Percentiles rank a stretch among this genome's conserved stretches.
Evolutionary conservation across 1,284 basidiomycete species (phyloP).

Genomic region (Tylopilus orsonianus): DNA sequence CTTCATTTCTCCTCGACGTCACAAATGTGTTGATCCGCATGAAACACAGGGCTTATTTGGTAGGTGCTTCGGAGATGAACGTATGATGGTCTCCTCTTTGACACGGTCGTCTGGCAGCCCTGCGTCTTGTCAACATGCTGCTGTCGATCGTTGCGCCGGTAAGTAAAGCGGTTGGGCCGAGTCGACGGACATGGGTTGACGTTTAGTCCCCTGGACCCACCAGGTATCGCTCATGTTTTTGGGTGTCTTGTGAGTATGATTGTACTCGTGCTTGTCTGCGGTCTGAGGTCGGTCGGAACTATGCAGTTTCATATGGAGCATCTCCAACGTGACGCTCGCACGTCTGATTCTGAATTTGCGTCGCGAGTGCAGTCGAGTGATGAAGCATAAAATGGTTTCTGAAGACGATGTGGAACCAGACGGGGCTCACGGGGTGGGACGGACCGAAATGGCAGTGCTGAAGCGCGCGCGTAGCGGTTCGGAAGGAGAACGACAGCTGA

Average conservation of each 20-base stretch:
- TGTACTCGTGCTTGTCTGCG: background rate
- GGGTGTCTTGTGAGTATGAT: slow-evolving; percentile 30
- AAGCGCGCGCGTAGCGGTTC: background rate
- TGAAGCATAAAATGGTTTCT: background rate
- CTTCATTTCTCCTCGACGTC: background rate
- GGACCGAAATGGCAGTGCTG: slow-evolving; percentile 11
- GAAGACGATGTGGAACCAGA: background rate
- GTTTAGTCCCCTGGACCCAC: background rate
- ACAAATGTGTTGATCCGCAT: slow-evolving; percentile 1
- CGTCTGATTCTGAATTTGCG: slow-evolving; percentile 41
- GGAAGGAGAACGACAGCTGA: background rate
- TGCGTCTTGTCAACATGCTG: slow-evolving; percentile 34
- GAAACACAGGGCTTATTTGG: slow-evolving; percentile 28
- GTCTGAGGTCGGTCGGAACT: background rate
- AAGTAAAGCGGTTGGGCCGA: slow-evolving; percentile 8
- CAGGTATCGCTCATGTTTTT: slow-evolving; percentile 31
- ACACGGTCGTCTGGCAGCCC: slow-evolving; percentile 16
- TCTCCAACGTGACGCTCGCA: slow-evolving; percentile 38
- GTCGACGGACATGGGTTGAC: background rate
- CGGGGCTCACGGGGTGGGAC: background rate
- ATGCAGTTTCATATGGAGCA: slow-evolving; percentile 42
- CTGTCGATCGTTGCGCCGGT: slow-evolving; percentile 31
- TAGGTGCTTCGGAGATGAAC: slow-evolving; percentile 8
- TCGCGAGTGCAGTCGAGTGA: slow-evolving; percentile 10
- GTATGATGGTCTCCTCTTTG: background rate